Evolutionary conservation across 1,139 yeast species (phyloP).

Genomic region (Sugiyamaella neomexicana): DNA sequence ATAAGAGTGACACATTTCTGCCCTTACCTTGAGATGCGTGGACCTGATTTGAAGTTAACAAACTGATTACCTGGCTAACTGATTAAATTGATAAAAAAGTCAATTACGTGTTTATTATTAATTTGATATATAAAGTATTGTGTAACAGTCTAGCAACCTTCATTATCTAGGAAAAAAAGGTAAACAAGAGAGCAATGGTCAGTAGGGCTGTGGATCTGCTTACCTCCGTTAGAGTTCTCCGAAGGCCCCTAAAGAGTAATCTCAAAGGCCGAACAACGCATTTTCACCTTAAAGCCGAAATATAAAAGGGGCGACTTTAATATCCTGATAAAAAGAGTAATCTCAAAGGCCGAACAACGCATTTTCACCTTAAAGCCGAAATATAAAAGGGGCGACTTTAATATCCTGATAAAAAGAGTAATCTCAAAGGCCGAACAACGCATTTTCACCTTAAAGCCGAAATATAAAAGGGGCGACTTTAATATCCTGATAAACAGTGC

Average conservation of each 20-base stretch:
- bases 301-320: too few relatives aligned
- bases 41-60: not conserved
- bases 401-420: too few relatives aligned
- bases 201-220: not conserved
- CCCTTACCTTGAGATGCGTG: slow-evolving; percentile 9
- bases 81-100: not conserved
- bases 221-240: not conserved
- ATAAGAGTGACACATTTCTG: slow-evolving; percentile 8
- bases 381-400: too few relatives aligned
- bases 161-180: not conserved
- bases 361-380: not conserved
- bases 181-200: too few relatives aligned
- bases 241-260: not conserved
- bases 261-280: not conserved
- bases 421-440: not conserved
- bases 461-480: too few relatives aligned
- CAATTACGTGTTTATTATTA: not conserved
- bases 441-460: not conserved
- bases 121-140: not conserved
- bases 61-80: not conserved
- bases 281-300: not conserved
- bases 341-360: not conserved
- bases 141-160: not conserved
- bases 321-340: too few relatives aligned
- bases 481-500: too few relatives aligned